A percentile compares a stretch with the other conserved stretches of the same genome.
Evolutionary conservation across 2,329 filamentous ascomycete genomes (phyloP).

Genomic region (Epichloe typhina): DNA sequence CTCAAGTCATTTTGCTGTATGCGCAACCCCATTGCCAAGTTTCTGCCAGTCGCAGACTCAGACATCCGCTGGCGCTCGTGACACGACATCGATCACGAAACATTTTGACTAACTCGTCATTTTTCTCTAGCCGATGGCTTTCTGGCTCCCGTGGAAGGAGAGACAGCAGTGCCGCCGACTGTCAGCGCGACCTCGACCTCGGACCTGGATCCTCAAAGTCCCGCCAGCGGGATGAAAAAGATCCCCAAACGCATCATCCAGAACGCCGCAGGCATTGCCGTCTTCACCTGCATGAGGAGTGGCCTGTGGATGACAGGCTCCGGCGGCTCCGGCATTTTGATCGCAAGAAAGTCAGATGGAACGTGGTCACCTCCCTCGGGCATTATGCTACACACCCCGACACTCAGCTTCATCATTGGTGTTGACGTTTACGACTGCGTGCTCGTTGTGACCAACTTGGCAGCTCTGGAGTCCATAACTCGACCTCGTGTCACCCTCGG

Average conservation of each 20-base stretch:
- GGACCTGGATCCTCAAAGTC: slow-evolving; percentile 28
- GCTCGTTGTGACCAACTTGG: slow-evolving; percentile 76
- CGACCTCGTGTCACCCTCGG: slow-evolving; percentile 68
- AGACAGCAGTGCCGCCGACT: neutral
- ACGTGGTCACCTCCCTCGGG: slow-evolving; percentile 86
- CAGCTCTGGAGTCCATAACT: slow-evolving; percentile 74
- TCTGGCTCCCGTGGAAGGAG: slow-evolving; percentile 29
- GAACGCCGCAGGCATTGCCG: slow-evolving; percentile 78
- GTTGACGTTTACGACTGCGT: slow-evolving; percentile 96
- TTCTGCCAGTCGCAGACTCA: neutral
- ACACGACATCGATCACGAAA: neutral
- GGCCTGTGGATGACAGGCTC: slow-evolving; percentile 86
- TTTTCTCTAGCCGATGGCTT: slow-evolving; percentile 38
- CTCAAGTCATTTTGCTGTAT: slow-evolving; percentile 80
- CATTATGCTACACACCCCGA: slow-evolving; percentile 80
- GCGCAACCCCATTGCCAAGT: slow-evolving; percentile 2
- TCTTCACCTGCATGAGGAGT: slow-evolving; percentile 92
- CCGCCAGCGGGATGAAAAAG: slow-evolving; percentile 53
- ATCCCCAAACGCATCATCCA: slow-evolving; percentile 78
- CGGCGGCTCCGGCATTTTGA: slow-evolving; percentile 75
- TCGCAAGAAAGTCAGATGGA: slow-evolving; percentile 73
- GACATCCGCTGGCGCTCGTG: neutral
- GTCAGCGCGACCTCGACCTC: slow-evolving; percentile 10
- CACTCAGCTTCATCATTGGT: slow-evolving; percentile 77
- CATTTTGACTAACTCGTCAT: slow-evolving; percentile 1